These are phyloP conservation scores for Cruciata laevipes DNA, from an alignment of 257 asterid genomes.

Conservation along the genomic window DNA sequence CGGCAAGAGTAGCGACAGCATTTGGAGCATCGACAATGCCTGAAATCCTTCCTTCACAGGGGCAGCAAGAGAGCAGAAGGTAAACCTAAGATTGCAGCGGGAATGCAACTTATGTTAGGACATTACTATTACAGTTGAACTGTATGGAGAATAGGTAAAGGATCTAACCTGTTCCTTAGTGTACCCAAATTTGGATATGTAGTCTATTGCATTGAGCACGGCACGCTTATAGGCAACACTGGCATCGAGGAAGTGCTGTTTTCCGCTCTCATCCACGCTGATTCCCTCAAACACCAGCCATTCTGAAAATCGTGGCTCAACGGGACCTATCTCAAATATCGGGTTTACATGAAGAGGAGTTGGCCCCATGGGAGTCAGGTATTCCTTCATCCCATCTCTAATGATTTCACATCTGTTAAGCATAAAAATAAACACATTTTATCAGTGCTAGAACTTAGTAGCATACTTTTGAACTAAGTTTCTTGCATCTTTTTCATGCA, in stretches of 20 bases:
- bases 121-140: neutral
- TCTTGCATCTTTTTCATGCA: neutral
- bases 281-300: conserved; percentile 97
- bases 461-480: neutral
- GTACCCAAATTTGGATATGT: conserved; percentile 82
- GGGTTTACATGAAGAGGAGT: conserved; percentile 83
- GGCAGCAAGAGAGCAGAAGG: conserved; percentile 92
- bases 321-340: conserved; percentile 84
- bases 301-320: conserved; percentile 91
- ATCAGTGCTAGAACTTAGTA: too few relatives aligned
- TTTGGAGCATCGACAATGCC: conserved; percentile 94
- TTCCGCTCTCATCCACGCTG: conserved; percentile 86
- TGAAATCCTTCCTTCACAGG: conserved; percentile 96
- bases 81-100: conserved; percentile 44
- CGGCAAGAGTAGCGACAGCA: conserved; percentile 85
- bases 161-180: conserved; percentile 70
- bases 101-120: conserved; percentile 1
- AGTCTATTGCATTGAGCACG: conserved; percentile 86
- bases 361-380: conserved; percentile 99
- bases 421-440: neutral
- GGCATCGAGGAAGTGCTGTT: conserved; percentile 85
- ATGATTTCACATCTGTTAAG: conserved; percentile 72
- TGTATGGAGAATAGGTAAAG: neutral
- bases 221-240: conserved; percentile 91
- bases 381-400: conserved; percentile 80